Base-by-base conservation (phyloP, 805 yeast species). In the Candida tallmaniae region DNA sequence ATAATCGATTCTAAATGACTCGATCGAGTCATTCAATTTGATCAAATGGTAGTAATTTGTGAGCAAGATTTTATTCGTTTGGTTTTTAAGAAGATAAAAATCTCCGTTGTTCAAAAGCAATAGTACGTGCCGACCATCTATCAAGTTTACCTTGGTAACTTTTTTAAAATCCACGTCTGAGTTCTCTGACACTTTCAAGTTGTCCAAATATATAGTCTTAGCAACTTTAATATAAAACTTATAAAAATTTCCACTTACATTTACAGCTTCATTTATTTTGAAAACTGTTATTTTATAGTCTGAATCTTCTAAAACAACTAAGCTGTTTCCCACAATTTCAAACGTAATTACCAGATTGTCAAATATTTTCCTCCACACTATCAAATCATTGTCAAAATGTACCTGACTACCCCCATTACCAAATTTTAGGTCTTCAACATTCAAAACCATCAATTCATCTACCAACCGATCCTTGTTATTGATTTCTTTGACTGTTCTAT, bases 31-130 rank as follows among this genome's bases (percentile, higher is more conserved):
- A 13, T 47, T 45, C 10, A 67, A 36, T 28, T 51, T 47, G 19
- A 60, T 54, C 41, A 67, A 51, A 29, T 62, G 68, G 38, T 61
- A 64, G 32, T 40, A 43, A 14, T 33, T 43, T 11, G 42, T 38
- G 7, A 36, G 13, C 15, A 40, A 20, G n/a, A 40, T 39, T 29
- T 36, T 36, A 19, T 38, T 43, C 6, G 34, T 38, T 33, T 62
- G 63, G 37, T 60, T 62, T 27, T 60, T 62, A 32, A 66, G 47
- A 3, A 66, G 45, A 36, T 44, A 62, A 7, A 65, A 49, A 11
- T 66, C 72, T 6, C 73, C 73, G n/a, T 56, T 54, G 27, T 43
- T 47, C 22, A 65, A 42, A 19, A 66, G 42, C 26, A 67, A 56
- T 25, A 65, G 40, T 32, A 65, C 61, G 39, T 67, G 68, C 23